Percentiles rank a stretch among this genome's conserved stretches.
These are phyloP conservation scores for Lodderomyces oxycetoniae DNA, from an alignment of 1,139 yeast genomes.

Conservation along the genomic window DNA sequence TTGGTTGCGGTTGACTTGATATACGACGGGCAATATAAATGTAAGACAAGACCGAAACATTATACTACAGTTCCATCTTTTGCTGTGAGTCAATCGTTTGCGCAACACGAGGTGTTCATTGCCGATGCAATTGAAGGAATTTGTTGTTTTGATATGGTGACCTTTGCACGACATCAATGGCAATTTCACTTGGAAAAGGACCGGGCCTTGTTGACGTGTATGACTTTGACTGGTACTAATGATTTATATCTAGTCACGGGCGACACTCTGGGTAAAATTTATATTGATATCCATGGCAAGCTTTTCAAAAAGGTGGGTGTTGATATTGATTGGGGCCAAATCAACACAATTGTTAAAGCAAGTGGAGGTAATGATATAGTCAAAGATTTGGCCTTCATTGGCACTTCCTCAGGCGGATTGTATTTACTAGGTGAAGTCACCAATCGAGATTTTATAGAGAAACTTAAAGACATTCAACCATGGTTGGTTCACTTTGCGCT, in stretches of 20 bases:
- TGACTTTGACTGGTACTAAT: neutral
- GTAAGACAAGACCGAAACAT: neutral
- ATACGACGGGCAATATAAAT: slow-evolving; percentile 1
- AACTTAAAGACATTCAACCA: too few species aligned
- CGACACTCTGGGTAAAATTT: neutral
- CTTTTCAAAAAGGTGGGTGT: slow-evolving; percentile 24
- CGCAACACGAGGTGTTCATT: slow-evolving; percentile 1
- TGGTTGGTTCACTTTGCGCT: too few species aligned
- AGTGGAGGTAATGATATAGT: neutral
- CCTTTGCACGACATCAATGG: neutral
- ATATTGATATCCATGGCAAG: neutral
- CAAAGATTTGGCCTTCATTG: slow-evolving; percentile 21
- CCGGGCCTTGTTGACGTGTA: slow-evolving; percentile 1
- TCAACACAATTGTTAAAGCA: slow-evolving; percentile 22
- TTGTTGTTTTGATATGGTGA: neutral
- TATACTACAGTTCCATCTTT: slow-evolving; percentile 5
- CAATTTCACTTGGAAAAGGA: too few species aligned
- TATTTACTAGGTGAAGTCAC: slow-evolving; percentile 13
- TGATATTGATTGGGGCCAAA: slow-evolving; percentile 7
- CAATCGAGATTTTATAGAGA: neutral
- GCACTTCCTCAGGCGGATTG: slow-evolving; percentile 36
- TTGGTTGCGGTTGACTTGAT: neutral
- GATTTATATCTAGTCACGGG: neutral
- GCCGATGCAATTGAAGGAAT: slow-evolving; percentile 9
- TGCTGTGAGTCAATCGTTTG: slow-evolving; percentile 5